These are phyloP conservation scores for Camellia oleifera DNA, from an alignment of 179 eudicot species.

Conservation along the genomic window DNA sequence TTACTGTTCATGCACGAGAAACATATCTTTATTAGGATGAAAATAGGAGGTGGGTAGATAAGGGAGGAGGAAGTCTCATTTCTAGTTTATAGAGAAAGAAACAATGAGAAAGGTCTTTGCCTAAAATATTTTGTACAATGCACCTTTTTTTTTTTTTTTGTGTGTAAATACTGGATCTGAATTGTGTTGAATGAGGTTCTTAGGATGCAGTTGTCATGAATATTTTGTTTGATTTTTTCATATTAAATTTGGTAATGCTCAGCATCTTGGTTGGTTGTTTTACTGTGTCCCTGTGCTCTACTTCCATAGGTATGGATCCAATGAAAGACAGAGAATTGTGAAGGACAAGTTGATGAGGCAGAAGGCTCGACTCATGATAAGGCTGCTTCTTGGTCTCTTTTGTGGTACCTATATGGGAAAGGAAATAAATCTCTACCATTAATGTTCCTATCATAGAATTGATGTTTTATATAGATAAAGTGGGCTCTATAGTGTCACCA, in stretches of 20 bases:
- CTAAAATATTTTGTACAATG: neutral
- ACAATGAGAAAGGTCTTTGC: neutral
- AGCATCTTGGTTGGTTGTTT: neutral
- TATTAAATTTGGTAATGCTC: neutral
- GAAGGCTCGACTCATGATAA: slow-evolving; percentile 82
- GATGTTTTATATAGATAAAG: slow-evolving; percentile 1
- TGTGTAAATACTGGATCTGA: too few species aligned
- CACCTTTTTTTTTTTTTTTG: neutral
- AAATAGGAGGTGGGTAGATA: neutral
- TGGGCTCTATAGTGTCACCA: neutral
- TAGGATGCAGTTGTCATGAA: neutral
- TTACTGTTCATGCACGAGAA: neutral
- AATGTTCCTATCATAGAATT: slow-evolving; percentile 4
- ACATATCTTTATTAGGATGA: neutral
- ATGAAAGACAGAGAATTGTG: slow-evolving; percentile 72
- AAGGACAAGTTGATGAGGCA: slow-evolving; percentile 89
- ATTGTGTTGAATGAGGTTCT: neutral
- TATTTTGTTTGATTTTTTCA: neutral
- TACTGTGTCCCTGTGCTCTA: neutral
- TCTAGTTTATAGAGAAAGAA: neutral
- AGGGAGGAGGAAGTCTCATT: neutral
- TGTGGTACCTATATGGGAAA: slow-evolving; percentile 94
- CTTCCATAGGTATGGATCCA: slow-evolving; percentile 64
- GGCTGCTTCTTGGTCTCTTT: slow-evolving; percentile 99
- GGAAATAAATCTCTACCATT: slow-evolving; percentile 43